Evolutionary conservation across 805 yeast species (phyloP).

Genomic region (Lipomyces japonicus): DNA sequence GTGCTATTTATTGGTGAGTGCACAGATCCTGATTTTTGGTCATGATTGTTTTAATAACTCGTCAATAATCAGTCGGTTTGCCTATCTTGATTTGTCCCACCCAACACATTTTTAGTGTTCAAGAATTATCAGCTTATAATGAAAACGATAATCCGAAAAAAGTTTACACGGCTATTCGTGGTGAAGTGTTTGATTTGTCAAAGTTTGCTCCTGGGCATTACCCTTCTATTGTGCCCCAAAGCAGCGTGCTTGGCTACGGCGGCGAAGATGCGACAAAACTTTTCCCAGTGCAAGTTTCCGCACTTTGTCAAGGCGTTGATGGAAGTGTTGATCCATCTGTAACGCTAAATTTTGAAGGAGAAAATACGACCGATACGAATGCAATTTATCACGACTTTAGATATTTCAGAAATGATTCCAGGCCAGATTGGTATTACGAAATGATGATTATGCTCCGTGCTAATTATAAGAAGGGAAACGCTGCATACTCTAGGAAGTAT

Average conservation of each 20-base stretch:
- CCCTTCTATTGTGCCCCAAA: conserved; percentile 39
- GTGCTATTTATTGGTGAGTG: conserved; percentile 22
- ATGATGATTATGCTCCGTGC: conserved; percentile 38
- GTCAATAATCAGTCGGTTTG: conserved; percentile 35
- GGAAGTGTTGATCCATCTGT: conserved; percentile 37
- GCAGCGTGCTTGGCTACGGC: conserved; percentile 39
- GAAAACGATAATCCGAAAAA: conserved; percentile 34
- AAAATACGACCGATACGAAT: conserved; percentile 40
- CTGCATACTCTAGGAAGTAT: conserved; percentile 39
- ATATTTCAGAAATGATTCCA: conserved; percentile 38
- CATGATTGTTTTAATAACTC: background rate
- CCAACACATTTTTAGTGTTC: conserved; percentile 38
- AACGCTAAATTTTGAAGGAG: conserved; percentile 31
- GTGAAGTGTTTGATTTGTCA: conserved; percentile 42
- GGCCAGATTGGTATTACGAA: conserved; percentile 45
- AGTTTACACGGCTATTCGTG: conserved; percentile 39
- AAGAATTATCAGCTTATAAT: conserved; percentile 37
- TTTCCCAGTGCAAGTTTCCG: conserved; percentile 43
- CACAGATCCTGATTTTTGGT: conserved; percentile 22
- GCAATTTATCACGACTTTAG: conserved; percentile 44
- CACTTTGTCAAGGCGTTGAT: conserved; percentile 39
- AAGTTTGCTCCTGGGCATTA: conserved; percentile 41
- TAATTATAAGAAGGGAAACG: conserved; percentile 39
- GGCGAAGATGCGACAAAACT: conserved; percentile 39
- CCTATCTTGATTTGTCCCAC: conserved; percentile 43